These are phyloP conservation scores for Scheffersomyces titani DNA, from an alignment of 1,139 yeast species.

Conservation along the genomic window DNA sequence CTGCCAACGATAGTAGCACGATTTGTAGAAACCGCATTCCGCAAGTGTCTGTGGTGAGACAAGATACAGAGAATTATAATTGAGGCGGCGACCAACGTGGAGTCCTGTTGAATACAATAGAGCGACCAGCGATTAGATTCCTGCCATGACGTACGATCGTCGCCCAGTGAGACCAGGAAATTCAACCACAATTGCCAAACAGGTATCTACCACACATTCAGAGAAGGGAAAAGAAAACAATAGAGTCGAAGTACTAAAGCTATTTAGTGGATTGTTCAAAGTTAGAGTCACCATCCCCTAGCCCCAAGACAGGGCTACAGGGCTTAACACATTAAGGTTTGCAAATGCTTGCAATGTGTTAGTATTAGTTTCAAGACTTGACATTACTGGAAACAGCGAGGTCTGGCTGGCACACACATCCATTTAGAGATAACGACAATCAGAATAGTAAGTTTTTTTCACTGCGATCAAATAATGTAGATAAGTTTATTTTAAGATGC, in stretches of 20 bases:
- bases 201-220: neutral
- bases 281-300: neutral
- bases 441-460: slow-evolving; percentile 1
- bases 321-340: neutral
- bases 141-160: neutral
- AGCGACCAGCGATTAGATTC: neutral
- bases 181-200: neutral
- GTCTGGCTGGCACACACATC: neutral
- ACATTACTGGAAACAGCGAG: neutral
- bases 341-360: neutral
- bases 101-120: neutral
- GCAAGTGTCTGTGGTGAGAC: neutral
- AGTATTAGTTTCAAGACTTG: neutral
- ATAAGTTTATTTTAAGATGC: neutral
- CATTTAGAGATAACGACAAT: neutral
- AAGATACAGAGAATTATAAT: neutral
- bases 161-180: neutral
- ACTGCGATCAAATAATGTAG: slow-evolving; percentile 1
- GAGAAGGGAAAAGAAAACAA: neutral
- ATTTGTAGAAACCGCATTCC: neutral
- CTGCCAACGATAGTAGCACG: too few relatives aligned
- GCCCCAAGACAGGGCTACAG: neutral
- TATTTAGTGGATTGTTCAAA: neutral
- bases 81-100: neutral
- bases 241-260: neutral